These are phyloP conservation scores for Aspergillus cejpii DNA, from an alignment of 2,329 filamentous ascomycete species.

Conservation along the genomic window DNA sequence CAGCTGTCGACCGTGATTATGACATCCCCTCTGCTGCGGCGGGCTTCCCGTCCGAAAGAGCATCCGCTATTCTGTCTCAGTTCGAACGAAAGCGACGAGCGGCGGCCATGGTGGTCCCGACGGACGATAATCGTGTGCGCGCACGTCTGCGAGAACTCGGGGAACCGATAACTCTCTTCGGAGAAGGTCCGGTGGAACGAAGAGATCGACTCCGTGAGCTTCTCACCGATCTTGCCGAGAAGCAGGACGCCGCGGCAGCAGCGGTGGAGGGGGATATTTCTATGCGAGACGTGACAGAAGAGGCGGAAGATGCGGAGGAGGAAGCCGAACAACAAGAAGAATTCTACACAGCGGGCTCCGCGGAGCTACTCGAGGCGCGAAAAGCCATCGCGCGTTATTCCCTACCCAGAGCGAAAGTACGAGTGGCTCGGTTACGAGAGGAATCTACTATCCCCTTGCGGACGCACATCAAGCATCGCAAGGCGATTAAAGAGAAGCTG, in stretches of 20 bases:
- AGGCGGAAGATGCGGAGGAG: slow-evolving; percentile 50
- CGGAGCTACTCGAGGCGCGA: slow-evolving; percentile 67
- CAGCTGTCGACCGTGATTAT: slow-evolving; percentile 75
- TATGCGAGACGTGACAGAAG: slow-evolving; percentile 48
- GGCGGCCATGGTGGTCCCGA: slow-evolving; percentile 83
- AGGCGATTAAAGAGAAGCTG: slow-evolving; percentile 75
- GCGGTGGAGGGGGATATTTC: slow-evolving; percentile 45
- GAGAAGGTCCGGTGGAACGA: slow-evolving; percentile 77
- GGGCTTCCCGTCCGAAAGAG: slow-evolving; percentile 70
- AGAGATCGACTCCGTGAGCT: slow-evolving; percentile 80
- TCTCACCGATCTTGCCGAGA: slow-evolving; percentile 65
- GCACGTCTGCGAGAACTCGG: slow-evolving; percentile 73
- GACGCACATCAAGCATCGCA: slow-evolving; percentile 87
- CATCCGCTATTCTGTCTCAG: slow-evolving; percentile 76
- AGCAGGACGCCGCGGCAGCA: slow-evolving; percentile 42
- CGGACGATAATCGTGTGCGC: slow-evolving; percentile 83
- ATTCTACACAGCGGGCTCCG: slow-evolving; percentile 82
- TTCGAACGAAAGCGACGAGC: slow-evolving; percentile 87
- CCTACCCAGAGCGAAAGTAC: slow-evolving; percentile 69
- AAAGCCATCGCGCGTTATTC: slow-evolving; percentile 76
- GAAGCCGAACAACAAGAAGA: slow-evolving; percentile 78
- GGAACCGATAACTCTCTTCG: slow-evolving; percentile 92
- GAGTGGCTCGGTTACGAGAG: slow-evolving; percentile 67
- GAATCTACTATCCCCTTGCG: slow-evolving; percentile 79
- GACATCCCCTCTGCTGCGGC: slow-evolving; percentile 60